These are phyloP conservation scores for Eucalyptus polyanthemos DNA, from an alignment of 345 rosid genomes.

Conservation along the genomic window DNA sequence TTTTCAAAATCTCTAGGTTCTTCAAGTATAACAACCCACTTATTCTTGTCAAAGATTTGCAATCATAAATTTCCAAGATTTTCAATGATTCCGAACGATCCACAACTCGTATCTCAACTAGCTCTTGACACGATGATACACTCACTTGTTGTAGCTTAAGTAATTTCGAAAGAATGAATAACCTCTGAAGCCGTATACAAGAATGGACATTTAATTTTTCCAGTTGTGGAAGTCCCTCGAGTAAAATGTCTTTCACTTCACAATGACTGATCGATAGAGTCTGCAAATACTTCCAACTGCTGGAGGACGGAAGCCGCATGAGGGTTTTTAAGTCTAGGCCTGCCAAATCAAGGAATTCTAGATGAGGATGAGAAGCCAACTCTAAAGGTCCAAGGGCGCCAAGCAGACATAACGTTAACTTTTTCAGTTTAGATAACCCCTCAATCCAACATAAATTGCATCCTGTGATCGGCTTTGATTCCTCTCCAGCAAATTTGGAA, in stretches of 20 bases:
- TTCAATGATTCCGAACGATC: not conserved
- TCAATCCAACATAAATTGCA: not conserved
- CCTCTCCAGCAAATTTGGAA: too few species aligned
- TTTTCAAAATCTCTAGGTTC: fast-evolving
- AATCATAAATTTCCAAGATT: fast-evolving
- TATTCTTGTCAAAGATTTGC: not conserved
- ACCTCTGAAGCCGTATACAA: not conserved
- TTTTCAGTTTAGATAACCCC: not conserved
- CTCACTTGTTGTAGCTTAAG: fast-evolving
- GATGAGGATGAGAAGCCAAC: not conserved
- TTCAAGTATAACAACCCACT: not conserved
- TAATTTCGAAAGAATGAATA: not conserved
- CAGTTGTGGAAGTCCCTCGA: not conserved
- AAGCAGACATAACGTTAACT: fast-evolving
- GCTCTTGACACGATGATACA: fast-evolving
- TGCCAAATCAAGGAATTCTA: fast-evolving
- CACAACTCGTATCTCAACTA: not conserved
- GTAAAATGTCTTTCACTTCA: not conserved
- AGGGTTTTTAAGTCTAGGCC: not conserved
- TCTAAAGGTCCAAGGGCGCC: not conserved
- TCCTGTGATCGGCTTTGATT: not conserved
- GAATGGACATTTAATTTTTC: fast-evolving
- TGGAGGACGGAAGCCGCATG: not conserved
- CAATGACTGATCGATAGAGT: not conserved
- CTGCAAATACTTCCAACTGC: too few species aligned